Base-by-base conservation (phyloP, 805 yeast genomes). In the Candida glaebosa region DNA sequence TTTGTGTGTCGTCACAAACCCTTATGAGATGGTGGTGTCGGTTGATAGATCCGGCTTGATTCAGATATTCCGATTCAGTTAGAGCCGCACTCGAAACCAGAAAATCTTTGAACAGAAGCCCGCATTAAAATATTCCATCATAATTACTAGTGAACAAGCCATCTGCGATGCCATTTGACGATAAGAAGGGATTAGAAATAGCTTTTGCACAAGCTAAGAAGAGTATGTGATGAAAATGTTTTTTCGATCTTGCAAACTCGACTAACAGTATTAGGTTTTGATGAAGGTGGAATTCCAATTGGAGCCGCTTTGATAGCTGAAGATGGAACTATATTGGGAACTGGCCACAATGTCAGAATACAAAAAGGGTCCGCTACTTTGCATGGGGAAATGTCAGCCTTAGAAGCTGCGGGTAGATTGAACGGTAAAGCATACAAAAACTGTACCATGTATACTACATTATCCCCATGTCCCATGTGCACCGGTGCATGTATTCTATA, bases 391-490 rank as follows among this genome's bases (percentile, higher is more conserved):
- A 93, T 87, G 52, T 76, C 90, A 8, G 81, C 96, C 6, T 71
- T 93, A 44, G 96, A 89, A 56, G 82, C 86, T 48, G 95, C 96
- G 16, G 98, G 98, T 5, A 77, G 98, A 55, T 70, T 93, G 43
- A 81, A 82, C 17, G 97, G 90, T 3, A 71, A 73, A 17, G 78
- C 76, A 14, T 91, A 91, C 69, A 85, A 84, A 55, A 75, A 82
- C 47, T 84, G 96, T 52, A 93, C 98, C 17, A 76, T 88, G 77
- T 91, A 89, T 66, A 89, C 97, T 22, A 86, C 96, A 0, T 69
- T 91, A 50, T 86, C 96, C 5, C 97, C 98, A 3, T 91, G 98
- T 61, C 76, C 82, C 51, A 91, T 91, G 97, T 91, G 98, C 61
- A 79, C 93, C 3, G 98, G 98, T 16, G 95, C 97, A 4, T 85